These are phyloP conservation scores for Coniella lustricola DNA, from an alignment of 2,329 filamentous ascomycete species.

Conservation along the genomic window DNA sequence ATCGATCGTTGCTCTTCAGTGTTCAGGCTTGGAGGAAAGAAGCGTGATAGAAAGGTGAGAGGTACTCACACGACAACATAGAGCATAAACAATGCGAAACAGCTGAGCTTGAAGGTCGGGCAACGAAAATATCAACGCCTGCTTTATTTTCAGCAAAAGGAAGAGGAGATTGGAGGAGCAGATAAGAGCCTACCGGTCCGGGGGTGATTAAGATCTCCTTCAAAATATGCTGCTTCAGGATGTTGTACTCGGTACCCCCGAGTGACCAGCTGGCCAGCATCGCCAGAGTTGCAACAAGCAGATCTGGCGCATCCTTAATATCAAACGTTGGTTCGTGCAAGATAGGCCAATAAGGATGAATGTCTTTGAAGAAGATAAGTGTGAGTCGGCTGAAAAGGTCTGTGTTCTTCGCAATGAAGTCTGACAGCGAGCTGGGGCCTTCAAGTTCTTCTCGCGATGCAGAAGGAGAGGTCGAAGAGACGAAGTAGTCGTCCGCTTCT, in stretches of 20 bases:
- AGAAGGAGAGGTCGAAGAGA: not conserved
- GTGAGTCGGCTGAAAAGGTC: not conserved
- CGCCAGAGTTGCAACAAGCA: not conserved
- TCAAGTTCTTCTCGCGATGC: not conserved
- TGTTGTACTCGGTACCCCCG: not conserved
- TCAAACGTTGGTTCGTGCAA: not conserved
- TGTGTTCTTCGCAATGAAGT: not conserved
- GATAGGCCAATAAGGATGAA: not conserved
- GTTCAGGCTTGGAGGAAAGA: not conserved
- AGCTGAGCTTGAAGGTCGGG: not conserved
- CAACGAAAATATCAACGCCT: not conserved
- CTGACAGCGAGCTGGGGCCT: not conserved
- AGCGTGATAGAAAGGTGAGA: no score
- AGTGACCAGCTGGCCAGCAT: not conserved
- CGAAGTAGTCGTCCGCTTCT: not conserved
- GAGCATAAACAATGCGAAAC: not conserved
- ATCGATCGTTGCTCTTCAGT: no score
- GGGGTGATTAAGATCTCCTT: not conserved
- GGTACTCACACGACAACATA: not conserved
- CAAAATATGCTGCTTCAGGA: not conserved
- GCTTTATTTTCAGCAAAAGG: not conserved
- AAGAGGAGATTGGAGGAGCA: not conserved
- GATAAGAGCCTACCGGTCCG: not conserved
- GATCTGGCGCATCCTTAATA: not conserved
- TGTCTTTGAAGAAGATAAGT: not conserved